These are phyloP conservation scores for Staphylotrichum tortipilum DNA, from an alignment of 495 filamentous ascomycete species.

Conservation along the genomic window DNA sequence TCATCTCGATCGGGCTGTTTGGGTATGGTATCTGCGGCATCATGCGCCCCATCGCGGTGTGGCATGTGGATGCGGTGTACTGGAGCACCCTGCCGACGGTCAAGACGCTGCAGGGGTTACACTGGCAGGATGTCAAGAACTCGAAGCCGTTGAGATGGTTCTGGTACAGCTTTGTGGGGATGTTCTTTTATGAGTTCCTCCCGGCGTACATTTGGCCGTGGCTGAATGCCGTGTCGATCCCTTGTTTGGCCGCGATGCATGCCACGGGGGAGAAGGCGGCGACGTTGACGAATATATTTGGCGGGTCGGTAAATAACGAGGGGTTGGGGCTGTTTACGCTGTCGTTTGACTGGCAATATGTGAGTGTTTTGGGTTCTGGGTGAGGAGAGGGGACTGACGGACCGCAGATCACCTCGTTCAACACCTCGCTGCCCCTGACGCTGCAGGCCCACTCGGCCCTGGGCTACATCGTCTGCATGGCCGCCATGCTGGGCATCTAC, in stretches of 20 bases:
- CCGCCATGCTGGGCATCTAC: conserved; percentile 33
- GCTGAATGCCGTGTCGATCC: conserved; percentile 47
- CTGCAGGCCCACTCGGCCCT: conserved; percentile 16
- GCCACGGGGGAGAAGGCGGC: conserved; percentile 29
- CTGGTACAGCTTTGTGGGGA: conserved; percentile 30
- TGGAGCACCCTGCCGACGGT: conserved; percentile 32
- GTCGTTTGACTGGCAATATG: conserved; percentile 52
- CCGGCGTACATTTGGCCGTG: conserved; percentile 46
- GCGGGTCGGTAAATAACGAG: conserved; percentile 46
- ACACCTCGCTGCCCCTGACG: conserved; percentile 15
- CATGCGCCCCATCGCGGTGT: conserved; percentile 44
- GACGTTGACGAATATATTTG: conserved; percentile 52
- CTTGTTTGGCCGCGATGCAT: conserved; percentile 42
- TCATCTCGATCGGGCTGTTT: conserved; percentile 39
- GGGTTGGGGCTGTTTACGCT: conserved; percentile 41
- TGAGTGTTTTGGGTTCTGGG: conserved; percentile 10
- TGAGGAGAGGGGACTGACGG: neutral
- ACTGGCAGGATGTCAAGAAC: conserved; percentile 29
- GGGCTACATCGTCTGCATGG: conserved; percentile 37
- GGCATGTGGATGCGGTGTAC: conserved; percentile 44
- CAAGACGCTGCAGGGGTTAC: conserved; percentile 36
- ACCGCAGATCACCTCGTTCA: conserved; percentile 31
- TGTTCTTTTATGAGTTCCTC: conserved; percentile 45
- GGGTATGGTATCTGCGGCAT: conserved; percentile 49
- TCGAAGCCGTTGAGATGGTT: conserved; percentile 33